phyloP scores from a whole-genome alignment of 495 filamentous ascomycete species.

The Daldinia concentrica region DNA sequence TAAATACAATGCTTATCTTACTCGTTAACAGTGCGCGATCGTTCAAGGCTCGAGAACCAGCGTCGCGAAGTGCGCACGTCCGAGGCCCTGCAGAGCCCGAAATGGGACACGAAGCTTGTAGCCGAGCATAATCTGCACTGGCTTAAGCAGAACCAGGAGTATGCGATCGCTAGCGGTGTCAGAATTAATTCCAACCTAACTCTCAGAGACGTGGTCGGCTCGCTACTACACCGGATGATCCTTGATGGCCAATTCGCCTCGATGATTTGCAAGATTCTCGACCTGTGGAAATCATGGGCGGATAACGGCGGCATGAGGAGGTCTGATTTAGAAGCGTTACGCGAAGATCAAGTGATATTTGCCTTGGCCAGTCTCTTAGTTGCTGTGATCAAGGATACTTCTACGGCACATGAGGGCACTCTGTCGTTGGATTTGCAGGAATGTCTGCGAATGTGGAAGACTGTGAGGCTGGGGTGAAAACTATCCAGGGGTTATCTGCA shows the following conservation, averaged over 20 bases:
- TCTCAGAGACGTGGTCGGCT: slow-evolving; percentile 57
- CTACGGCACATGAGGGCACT: slow-evolving; percentile 58
- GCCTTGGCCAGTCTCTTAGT: slow-evolving; percentile 63
- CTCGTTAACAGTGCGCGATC: slow-evolving; percentile 48
- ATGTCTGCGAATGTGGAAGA: slow-evolving; percentile 67
- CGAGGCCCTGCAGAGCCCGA: slow-evolving; percentile 67
- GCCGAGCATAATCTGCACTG: slow-evolving; percentile 60
- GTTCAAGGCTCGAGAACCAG: slow-evolving; percentile 48
- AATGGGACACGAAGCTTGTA: slow-evolving; percentile 62
- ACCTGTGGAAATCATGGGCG: slow-evolving; percentile 66
- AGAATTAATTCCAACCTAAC: slow-evolving; percentile 34
- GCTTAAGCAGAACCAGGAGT: slow-evolving; percentile 49
- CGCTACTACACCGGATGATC: slow-evolving; percentile 64
- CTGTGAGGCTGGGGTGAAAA: slow-evolving; percentile 61
- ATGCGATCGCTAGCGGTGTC: neutral
- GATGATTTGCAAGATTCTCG: slow-evolving; percentile 59
- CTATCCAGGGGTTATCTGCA: too few relatives aligned
- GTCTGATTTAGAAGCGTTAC: slow-evolving; percentile 57
- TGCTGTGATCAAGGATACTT: slow-evolving; percentile 59
- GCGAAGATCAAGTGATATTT: slow-evolving; percentile 57
- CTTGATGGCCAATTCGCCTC: slow-evolving; percentile 58
- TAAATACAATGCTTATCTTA: neutral
- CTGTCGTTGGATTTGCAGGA: slow-evolving; percentile 69
- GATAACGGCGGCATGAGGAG: slow-evolving; percentile 67
- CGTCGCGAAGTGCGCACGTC: slow-evolving; percentile 54